phyloP scores from a whole-genome alignment of 352 stramenopile genomes.

The Pythium rhizo-oryzae region DNA sequence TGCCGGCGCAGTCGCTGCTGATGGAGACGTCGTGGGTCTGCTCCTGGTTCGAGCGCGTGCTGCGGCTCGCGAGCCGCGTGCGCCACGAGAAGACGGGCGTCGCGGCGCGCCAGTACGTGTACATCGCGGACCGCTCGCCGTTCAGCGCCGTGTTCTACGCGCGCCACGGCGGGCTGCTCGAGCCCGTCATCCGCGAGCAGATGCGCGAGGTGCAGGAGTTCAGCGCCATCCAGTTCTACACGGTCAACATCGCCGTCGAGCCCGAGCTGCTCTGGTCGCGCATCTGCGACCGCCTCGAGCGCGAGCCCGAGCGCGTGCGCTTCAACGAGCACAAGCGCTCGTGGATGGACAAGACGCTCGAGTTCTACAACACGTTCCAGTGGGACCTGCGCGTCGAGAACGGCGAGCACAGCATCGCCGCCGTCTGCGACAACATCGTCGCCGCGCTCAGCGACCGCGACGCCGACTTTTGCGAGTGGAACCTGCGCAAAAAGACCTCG shows the following conservation, averaged over 20 bases:
- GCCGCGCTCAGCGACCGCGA: slow-evolving; percentile 48
- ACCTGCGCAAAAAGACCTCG: slow-evolving; percentile 53
- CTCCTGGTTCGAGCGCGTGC: slow-evolving; percentile 89
- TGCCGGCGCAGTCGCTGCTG: slow-evolving; percentile 89
- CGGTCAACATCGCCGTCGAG: slow-evolving; percentile 80
- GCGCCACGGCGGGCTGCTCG: slow-evolving; percentile 64
- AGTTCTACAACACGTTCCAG: slow-evolving; percentile 76
- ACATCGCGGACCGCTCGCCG: slow-evolving; percentile 85
- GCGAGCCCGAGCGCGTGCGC: slow-evolving; percentile 72
- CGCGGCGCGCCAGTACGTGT: slow-evolving; percentile 43
- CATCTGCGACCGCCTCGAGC: slow-evolving; percentile 61
- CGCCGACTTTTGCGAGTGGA: slow-evolving; percentile 66
- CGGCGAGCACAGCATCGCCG: slow-evolving; percentile 52
- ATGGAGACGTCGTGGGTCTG: slow-evolving; percentile 92
- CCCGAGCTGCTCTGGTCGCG: slow-evolving; percentile 75
- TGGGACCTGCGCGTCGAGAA: slow-evolving; percentile 84
- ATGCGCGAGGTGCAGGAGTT: slow-evolving; percentile 81
- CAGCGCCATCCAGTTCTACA: slow-evolving; percentile 84
- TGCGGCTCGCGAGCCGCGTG: slow-evolving; percentile 62
- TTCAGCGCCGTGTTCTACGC: slow-evolving; percentile 88
- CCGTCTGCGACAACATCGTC: slow-evolving; percentile 62
- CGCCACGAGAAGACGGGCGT: slow-evolving; percentile 40
- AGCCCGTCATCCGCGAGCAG: slow-evolving; percentile 82
- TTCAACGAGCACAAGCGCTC: slow-evolving; percentile 85
- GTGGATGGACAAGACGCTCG: slow-evolving; percentile 86